Conservation (phyloP, 208 protist species). For the Porcisia deanei region DNA sequence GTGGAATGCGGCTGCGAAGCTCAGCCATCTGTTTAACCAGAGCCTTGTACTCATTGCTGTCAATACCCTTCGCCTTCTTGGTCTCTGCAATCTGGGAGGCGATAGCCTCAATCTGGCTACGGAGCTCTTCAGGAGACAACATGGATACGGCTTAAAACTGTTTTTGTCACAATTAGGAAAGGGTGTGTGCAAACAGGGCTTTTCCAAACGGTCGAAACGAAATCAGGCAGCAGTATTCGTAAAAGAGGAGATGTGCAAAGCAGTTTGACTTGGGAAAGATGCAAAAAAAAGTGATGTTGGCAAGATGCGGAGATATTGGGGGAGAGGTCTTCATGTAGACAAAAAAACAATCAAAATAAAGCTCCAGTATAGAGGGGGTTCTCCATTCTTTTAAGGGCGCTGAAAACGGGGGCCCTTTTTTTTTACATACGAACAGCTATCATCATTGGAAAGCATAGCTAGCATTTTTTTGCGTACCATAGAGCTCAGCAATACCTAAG, state of each 20-base stretch:
- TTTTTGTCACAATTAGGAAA: background rate
- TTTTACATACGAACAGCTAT: background rate
- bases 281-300: background rate
- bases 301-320: background rate
- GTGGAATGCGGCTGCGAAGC: conserved; percentile 53
- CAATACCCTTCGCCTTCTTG: conserved; percentile 68
- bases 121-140: conserved; percentile 52
- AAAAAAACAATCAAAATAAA: background rate
- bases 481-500: background rate
- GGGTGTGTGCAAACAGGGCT: background rate
- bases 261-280: background rate
- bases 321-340: background rate
- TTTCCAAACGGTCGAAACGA: background rate
- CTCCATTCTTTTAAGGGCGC: background rate
- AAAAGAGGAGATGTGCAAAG: background rate
- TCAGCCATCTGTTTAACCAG: conserved; percentile 79
- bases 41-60: conserved; percentile 65
- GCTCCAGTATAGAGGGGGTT: background rate
- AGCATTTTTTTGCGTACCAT: background rate
- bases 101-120: conserved; percentile 74
- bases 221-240: background rate
- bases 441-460: background rate
- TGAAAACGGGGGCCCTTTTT: background rate
- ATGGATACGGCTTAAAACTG: conserved; percentile 18
- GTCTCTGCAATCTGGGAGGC: conserved; percentile 64